These are phyloP conservation scores for Xylaria nigripes DNA, from an alignment of 495 filamentous ascomycete genomes.

Conservation along the genomic window DNA sequence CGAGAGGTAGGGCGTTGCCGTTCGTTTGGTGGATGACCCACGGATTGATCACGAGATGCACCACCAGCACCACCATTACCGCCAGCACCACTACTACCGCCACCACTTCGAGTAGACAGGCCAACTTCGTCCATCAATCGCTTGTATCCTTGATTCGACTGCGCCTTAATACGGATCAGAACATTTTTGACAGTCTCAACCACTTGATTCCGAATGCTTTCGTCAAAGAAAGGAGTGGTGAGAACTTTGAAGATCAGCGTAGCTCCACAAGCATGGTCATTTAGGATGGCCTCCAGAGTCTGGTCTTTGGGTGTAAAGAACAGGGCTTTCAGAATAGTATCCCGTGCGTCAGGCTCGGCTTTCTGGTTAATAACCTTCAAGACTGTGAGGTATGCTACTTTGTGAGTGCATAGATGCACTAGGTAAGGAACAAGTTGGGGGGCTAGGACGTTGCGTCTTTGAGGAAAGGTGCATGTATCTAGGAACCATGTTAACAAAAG, in stretches of 20 bases:
- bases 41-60: constrained; percentile 36
- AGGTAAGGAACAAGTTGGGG: constrained; percentile 89
- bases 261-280: constrained; percentile 84
- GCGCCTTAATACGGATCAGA: constrained; percentile 79
- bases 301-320: constrained; percentile 92
- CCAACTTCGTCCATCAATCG: constrained; percentile 97
- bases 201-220: constrained; percentile 76
- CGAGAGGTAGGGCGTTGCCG: constrained; percentile 49
- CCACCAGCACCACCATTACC: constrained; percentile 26
- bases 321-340: constrained; percentile 80
- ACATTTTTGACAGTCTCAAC: constrained; percentile 87
- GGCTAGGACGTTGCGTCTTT: constrained; percentile 83
- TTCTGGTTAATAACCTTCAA: constrained; percentile 98
- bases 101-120: constrained; percentile 51
- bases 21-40: constrained; percentile 29
- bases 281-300: constrained; percentile 80
- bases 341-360: constrained; percentile 87
- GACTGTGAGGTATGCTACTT: constrained; percentile 95
- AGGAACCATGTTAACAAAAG: constrained; percentile 95
- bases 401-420: constrained; percentile 97
- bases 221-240: constrained; percentile 96
- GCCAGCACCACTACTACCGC: constrained; percentile 29
- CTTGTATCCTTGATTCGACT: constrained; percentile 94
- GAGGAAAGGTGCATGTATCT: constrained; percentile 94
- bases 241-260: constrained; percentile 97